These are phyloP conservation scores for Gymnopilus junonius DNA, from an alignment of 768 basidiomycete species.

Conservation along the genomic window DNA sequence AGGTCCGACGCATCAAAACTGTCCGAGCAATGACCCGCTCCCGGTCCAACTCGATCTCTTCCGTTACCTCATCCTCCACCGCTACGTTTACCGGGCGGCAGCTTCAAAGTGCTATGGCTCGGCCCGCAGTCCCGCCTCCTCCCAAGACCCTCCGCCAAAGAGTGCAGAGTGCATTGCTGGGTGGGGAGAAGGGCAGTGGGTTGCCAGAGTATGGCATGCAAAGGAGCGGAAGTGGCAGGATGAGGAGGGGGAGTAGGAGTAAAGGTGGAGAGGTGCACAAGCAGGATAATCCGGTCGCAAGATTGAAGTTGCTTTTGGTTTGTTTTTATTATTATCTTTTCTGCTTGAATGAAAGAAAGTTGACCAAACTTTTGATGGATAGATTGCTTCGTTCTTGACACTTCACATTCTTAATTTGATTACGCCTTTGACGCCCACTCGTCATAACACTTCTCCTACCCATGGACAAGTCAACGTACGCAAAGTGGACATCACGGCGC, in stretches of 20 bases:
- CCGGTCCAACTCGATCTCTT: slow-evolving; percentile 38
- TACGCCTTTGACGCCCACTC: slow-evolving; percentile 79
- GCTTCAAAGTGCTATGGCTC: slow-evolving; percentile 36
- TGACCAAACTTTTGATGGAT: background rate
- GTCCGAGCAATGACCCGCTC: slow-evolving; percentile 54
- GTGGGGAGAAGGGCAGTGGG: slow-evolving; percentile 44
- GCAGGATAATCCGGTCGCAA: slow-evolving; percentile 80
- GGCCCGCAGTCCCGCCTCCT: slow-evolving; percentile 27
- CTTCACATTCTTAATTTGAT: slow-evolving; percentile 93
- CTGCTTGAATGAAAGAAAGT: background rate
- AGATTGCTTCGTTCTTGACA: slow-evolving; percentile 90
- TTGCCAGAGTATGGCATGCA: slow-evolving; percentile 30
- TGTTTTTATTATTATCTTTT: slow-evolving; percentile 33
- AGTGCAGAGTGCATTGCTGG: slow-evolving; percentile 32
- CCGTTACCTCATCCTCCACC: slow-evolving; percentile 29
- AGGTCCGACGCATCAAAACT: slow-evolving; percentile 76
- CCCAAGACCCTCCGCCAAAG: slow-evolving; percentile 37
- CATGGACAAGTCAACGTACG: slow-evolving; percentile 38
- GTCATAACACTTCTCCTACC: slow-evolving; percentile 37
- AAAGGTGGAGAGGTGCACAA: slow-evolving; percentile 41
- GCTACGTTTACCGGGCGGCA: slow-evolving; percentile 21
- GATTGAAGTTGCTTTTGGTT: slow-evolving; percentile 88
- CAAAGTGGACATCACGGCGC: slow-evolving; percentile 74
- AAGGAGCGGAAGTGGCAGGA: slow-evolving; percentile 5
- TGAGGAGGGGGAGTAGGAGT: slow-evolving; percentile 8